Percentiles rank a stretch among this genome's conserved stretches.
These are phyloP conservation scores for Starmerella floricola DNA, from an alignment of 805 yeast species.

Conservation along the genomic window DNA sequence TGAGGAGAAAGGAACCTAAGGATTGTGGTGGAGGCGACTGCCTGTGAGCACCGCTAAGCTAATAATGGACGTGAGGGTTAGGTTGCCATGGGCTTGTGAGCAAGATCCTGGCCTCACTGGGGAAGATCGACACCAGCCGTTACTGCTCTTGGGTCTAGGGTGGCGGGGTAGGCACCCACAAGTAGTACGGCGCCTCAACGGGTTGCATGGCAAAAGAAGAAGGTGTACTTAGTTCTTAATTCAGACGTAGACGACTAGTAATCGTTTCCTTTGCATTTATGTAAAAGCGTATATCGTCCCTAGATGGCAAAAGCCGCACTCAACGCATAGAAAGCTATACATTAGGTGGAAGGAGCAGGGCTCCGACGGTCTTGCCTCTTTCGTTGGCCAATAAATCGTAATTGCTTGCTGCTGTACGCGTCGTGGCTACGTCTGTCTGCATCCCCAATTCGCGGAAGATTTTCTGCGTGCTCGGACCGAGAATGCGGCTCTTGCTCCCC, in stretches of 20 bases:
- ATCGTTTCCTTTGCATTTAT: too few relatives aligned
- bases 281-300: too few relatives aligned
- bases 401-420: constrained; percentile 49
- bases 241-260: too few relatives aligned
- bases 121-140: too few relatives aligned
- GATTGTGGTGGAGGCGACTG: not conserved
- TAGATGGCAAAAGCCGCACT: too few relatives aligned
- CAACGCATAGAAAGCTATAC: constrained; percentile 19
- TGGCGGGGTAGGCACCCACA: too few relatives aligned
- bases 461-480: constrained; percentile 43
- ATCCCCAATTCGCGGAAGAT: constrained; percentile 48
- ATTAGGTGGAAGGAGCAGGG: constrained; percentile 58
- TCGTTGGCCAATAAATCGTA: constrained; percentile 72
- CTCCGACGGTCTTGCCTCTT: constrained; percentile 53
- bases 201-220: too few relatives aligned
- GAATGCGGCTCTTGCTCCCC: constrained; percentile 48
- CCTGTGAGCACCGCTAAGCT: not conserved
- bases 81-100: not conserved
- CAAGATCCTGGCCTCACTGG: too few relatives aligned
- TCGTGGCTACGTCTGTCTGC: constrained; percentile 57
- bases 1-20: not conserved
- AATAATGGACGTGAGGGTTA: not conserved
- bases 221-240: too few relatives aligned
- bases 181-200: too few relatives aligned
- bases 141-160: too few relatives aligned